Percentiles rank a stretch among this genome's conserved stretches.
These are phyloP conservation scores for Halophytophthora batemanensis DNA, from an alignment of 352 stramenopile species.

Conservation along the genomic window DNA sequence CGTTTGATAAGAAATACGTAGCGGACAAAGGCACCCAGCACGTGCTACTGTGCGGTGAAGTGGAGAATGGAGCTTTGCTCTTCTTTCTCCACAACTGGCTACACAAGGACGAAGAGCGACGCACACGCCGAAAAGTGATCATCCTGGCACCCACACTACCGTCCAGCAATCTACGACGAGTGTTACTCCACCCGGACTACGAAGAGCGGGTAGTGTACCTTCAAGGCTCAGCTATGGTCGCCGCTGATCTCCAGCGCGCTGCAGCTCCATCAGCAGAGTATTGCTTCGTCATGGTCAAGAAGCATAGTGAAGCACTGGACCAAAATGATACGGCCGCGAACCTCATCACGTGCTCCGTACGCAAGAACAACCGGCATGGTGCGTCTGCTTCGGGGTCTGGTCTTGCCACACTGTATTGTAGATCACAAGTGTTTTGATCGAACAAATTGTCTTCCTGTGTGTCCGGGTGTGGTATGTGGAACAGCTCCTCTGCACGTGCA, in stretches of 20 bases:
- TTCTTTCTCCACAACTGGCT: slow-evolving; percentile 85
- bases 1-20: slow-evolving; percentile 76
- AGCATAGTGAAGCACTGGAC: slow-evolving; percentile 51
- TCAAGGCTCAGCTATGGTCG: slow-evolving; percentile 72
- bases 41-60: slow-evolving; percentile 74
- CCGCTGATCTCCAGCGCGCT: slow-evolving; percentile 62
- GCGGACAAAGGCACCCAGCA: slow-evolving; percentile 66
- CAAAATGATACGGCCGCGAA: slow-evolving; percentile 73
- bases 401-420: no score
- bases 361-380: slow-evolving; percentile 72
- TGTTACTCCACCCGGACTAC: slow-evolving; percentile 71
- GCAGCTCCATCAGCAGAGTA: slow-evolving; percentile 44
- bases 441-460: not conserved
- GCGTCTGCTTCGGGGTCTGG: no score
- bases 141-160: slow-evolving; percentile 65
- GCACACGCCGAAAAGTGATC: slow-evolving; percentile 59
- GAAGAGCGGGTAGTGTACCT: slow-evolving; percentile 77
- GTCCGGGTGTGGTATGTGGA: slow-evolving; percentile 1
- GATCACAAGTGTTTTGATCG: not conserved
- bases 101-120: slow-evolving; percentile 55
- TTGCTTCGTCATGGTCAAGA: slow-evolving; percentile 78
- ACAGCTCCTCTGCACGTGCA: slow-evolving; percentile 69
- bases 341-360: slow-evolving; percentile 72
- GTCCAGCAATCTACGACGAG: slow-evolving; percentile 46
- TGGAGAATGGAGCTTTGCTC: slow-evolving; percentile 59